A percentile compares a stretch with the other conserved stretches of the same genome.
These are phyloP conservation scores for Marasmius fiardii DNA, from an alignment of 1,284 basidiomycete species.

Conservation along the genomic window DNA sequence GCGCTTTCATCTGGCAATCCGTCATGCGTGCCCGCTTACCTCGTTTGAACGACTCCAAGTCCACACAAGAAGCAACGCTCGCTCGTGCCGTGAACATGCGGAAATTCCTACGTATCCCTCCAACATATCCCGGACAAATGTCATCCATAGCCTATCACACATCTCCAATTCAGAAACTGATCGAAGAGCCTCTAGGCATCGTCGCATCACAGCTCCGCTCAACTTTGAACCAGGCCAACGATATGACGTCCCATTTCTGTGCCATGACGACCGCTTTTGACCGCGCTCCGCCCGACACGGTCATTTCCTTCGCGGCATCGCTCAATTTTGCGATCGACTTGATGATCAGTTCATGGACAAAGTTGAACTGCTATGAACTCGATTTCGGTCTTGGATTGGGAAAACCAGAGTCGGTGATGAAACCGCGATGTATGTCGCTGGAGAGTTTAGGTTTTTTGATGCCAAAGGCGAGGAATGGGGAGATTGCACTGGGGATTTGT, in stretches of 20 bases:
- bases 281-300: conserved; percentile 16
- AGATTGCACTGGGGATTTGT: conserved; percentile 21
- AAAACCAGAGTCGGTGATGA: conserved; percentile 23
- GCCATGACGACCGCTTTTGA: conserved; percentile 22
- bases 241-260: conserved; percentile 17
- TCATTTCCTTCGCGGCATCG: conserved; percentile 16
- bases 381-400: conserved; percentile 24
- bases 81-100: conserved; percentile 25
- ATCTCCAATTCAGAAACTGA: conserved; percentile 15
- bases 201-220: conserved; percentile 22
- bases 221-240: conserved; percentile 18
- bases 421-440: conserved; percentile 20
- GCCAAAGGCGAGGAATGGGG: conserved; percentile 21
- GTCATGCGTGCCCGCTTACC: conserved; percentile 22
- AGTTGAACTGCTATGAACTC: conserved; percentile 19
- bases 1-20: conserved; percentile 25
- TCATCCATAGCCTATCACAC: conserved; percentile 24
- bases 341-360: conserved; percentile 24
- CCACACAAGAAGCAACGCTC: conserved; percentile 16
- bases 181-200: conserved; percentile 18
- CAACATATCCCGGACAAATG: conserved; percentile 22
- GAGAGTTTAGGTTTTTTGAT: conserved; percentile 25
- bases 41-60: conserved; percentile 18
- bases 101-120: conserved; percentile 20
- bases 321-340: conserved; percentile 19